Evolutionary conservation across 805 yeast species (phyloP).

Genomic region (Saccharomycopsis fibuligera): DNA sequence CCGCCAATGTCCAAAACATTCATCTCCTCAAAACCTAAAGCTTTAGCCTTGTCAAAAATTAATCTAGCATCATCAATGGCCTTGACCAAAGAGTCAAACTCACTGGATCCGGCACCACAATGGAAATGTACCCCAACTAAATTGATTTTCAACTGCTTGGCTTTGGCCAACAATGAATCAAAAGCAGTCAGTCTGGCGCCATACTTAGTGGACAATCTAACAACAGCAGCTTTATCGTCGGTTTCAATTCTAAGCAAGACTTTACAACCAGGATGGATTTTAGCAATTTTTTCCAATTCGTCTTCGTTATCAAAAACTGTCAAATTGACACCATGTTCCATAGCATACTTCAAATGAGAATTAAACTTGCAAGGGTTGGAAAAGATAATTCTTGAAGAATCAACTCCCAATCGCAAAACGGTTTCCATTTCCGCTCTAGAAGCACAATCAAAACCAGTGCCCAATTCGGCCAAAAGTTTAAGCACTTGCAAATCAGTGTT

Average conservation of each 20-base stretch:
- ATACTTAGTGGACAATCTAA: conserved; percentile 81
- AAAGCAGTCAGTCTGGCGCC: conserved; percentile 67
- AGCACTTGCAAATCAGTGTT: conserved; percentile 67
- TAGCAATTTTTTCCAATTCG: conserved; percentile 69
- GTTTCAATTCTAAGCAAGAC: conserved; percentile 79
- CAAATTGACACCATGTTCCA: conserved; percentile 46
- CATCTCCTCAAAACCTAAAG: conserved; percentile 41
- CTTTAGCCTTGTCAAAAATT: conserved; percentile 56
- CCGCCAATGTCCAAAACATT: conserved; percentile 83
- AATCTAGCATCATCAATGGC: conserved; percentile 67
- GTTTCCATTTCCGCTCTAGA: conserved; percentile 75
- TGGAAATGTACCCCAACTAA: conserved; percentile 90
- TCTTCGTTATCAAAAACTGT: conserved; percentile 89
- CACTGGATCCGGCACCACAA: conserved; percentile 89
- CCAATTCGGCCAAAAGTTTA: conserved; percentile 48
- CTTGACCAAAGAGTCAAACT: conserved; percentile 53
- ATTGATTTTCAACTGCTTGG: conserved; percentile 53
- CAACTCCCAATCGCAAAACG: conserved; percentile 56
- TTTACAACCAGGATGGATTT: conserved; percentile 61
- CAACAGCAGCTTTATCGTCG: conserved; percentile 81
- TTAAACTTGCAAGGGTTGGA: conserved; percentile 94
- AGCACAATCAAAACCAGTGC: conserved; percentile 89
- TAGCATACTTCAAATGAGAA: conserved; percentile 71
- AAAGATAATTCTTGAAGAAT: conserved; percentile 65
- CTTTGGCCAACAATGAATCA: conserved; percentile 48